phyloP scores from a whole-genome alignment of 345 rosid genomes.

The Hypericum perforatum region DNA sequence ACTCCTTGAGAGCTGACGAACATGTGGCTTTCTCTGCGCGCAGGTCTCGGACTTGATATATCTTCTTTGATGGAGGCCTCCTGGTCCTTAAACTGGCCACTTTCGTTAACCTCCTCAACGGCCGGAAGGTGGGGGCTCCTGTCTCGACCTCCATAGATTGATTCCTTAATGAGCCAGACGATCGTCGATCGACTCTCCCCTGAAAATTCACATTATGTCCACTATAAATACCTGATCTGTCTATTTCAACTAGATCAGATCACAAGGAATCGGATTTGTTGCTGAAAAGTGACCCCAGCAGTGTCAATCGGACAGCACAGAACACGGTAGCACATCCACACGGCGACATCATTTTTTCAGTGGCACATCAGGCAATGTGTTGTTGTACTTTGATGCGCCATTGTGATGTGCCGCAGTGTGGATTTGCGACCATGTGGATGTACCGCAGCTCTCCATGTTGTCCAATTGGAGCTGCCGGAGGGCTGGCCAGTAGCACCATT shows the following conservation, averaged over 20 bases:
- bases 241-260: too few relatives aligned
- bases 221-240: slow-evolving; percentile 4
- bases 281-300: too few relatives aligned
- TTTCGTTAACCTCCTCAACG: slow-evolving; percentile 29
- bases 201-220: slow-evolving; percentile 14
- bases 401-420: too few relatives aligned
- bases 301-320: too few relatives aligned
- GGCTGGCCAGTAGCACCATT: too few relatives aligned
- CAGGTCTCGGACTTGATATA: slow-evolving; percentile 12
- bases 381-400: too few relatives aligned
- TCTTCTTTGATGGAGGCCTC: slow-evolving; percentile 21
- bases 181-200: slow-evolving; percentile 10
- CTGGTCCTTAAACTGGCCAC: slow-evolving; percentile 39
- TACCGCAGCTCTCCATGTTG: slow-evolving; percentile 7
- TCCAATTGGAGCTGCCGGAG: slow-evolving; percentile 1
- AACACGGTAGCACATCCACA: too few relatives aligned
- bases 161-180: slow-evolving; percentile 8
- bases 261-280: too few relatives aligned
- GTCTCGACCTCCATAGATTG: slow-evolving; percentile 18
- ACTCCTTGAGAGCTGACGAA: slow-evolving; percentile 67
- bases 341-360: too few relatives aligned
- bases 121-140: slow-evolving; percentile 28
- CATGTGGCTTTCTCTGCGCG: slow-evolving; percentile 53
- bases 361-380: too few relatives aligned
- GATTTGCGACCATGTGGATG: too few relatives aligned